A percentile compares a stretch with the other conserved stretches of the same genome.
Conservation (phyloP, 2,329 filamentous ascomycete genomes). For the Knoxdaviesia capensis region DNA sequence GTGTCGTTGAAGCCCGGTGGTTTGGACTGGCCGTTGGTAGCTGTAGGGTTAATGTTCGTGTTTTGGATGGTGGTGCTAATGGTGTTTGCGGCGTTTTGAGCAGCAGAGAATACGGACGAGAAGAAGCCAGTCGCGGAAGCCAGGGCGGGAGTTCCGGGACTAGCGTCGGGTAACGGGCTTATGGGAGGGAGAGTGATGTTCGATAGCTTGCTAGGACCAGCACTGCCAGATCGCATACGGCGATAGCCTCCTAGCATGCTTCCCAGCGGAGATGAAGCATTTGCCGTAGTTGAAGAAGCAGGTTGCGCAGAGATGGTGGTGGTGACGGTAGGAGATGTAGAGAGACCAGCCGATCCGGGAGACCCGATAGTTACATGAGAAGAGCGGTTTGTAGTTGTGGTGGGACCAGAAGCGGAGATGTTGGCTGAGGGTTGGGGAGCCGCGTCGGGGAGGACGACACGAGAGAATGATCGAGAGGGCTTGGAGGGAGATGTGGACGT, state of each 20-base stretch:
- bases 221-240: constrained; percentile 5
- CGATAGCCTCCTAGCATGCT: constrained; percentile 35
- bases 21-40: neutral
- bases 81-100: constrained; percentile 72
- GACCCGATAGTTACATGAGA: constrained; percentile 1
- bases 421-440: constrained; percentile 7
- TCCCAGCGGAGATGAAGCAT: constrained; percentile 42
- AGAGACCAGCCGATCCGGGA: neutral
- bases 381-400: constrained; percentile 1
- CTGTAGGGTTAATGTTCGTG: constrained; percentile 30
- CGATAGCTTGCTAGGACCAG: constrained; percentile 72
- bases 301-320: neutral
- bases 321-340: neutral
- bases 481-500: constrained; percentile 7
- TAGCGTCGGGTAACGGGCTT: constrained; percentile 31
- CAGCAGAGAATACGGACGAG: constrained; percentile 78
- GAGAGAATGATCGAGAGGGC: constrained; percentile 1
- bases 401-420: constrained; percentile 8
- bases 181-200: constrained; percentile 51
- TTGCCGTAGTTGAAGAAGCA: constrained; percentile 11
- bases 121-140: constrained; percentile 57
- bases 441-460: neutral
- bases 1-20: neutral
- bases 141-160: constrained; percentile 31
- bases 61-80: constrained; percentile 57